Percentiles rank a stretch among this genome's conserved stretches.
These are phyloP conservation scores for Daldinia sp. DNA, from an alignment of 2,329 filamentous ascomycete genomes.

Conservation along the genomic window DNA sequence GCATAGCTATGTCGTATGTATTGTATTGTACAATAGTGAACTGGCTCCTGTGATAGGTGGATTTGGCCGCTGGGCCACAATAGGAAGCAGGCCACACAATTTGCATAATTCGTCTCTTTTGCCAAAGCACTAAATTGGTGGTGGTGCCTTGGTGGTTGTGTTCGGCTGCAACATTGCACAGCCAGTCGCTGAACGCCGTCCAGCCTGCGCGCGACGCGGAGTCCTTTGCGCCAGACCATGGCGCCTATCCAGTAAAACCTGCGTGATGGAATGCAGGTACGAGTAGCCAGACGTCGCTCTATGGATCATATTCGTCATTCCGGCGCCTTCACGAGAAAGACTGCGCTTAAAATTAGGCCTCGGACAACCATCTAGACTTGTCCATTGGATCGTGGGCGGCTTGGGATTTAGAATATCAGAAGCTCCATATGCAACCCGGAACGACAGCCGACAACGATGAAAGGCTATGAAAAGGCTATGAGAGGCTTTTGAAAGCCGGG, in stretches of 20 bases:
- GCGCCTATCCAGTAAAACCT: constrained; percentile 38
- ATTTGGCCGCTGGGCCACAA: constrained; percentile 41
- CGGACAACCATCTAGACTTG: constrained; percentile 13
- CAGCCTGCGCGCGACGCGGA: constrained; percentile 41
- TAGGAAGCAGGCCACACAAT: constrained; percentile 43
- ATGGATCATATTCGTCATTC: constrained; percentile 36
- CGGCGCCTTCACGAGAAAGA: constrained; percentile 35
- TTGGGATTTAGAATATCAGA: constrained; percentile 23
- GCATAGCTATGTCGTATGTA: constrained; percentile 36
- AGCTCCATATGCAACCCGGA: constrained; percentile 7
- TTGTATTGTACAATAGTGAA: constrained; percentile 38
- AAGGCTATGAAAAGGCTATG: neutral
- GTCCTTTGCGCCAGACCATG: constrained; percentile 35
- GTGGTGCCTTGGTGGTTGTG: constrained; percentile 33
- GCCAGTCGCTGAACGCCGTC: constrained; percentile 44
- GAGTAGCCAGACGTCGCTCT: constrained; percentile 34
- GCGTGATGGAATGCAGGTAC: constrained; percentile 43
- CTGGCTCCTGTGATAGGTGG: constrained; percentile 42
- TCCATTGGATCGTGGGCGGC: constrained; percentile 25
- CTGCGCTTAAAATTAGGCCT: constrained; percentile 26
- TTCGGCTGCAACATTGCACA: constrained; percentile 47
- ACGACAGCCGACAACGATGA: neutral
- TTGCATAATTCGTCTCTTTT: constrained; percentile 43
- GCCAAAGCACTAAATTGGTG: constrained; percentile 32
- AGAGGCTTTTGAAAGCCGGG: neutral